Evolutionary conservation across 441 rosid species (phyloP).

Genomic region (Flueggea neowawraea): DNA sequence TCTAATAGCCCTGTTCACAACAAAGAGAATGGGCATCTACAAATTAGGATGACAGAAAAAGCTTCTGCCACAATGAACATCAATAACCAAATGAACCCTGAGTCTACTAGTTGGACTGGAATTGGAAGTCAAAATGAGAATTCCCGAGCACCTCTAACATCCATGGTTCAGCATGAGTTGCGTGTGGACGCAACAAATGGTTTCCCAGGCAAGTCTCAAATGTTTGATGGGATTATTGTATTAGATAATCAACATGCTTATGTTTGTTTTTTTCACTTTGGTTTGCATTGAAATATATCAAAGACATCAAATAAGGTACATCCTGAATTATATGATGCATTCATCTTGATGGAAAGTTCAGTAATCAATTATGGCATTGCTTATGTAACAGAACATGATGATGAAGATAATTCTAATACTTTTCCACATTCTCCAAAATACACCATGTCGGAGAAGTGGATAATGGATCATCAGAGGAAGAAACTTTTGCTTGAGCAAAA

Average conservation of each 20-base stretch:
- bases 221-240: slow-evolving; percentile 17
- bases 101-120: slow-evolving; percentile 45
- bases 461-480: slow-evolving; percentile 65
- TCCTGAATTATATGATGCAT: slow-evolving; percentile 18
- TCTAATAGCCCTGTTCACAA: slow-evolving; percentile 25
- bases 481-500: slow-evolving; percentile 49
- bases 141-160: slow-evolving; percentile 29
- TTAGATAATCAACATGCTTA: no score
- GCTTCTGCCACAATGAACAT: slow-evolving; percentile 33
- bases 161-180: slow-evolving; percentile 33
- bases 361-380: background rate
- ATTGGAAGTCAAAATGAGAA: slow-evolving; percentile 38
- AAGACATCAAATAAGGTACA: slow-evolving; percentile 20
- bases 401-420: slow-evolving; percentile 44
- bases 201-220: slow-evolving; percentile 33
- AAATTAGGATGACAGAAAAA: slow-evolving; percentile 37
- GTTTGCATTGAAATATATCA: slow-evolving; percentile 13
- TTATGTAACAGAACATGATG: slow-evolving; percentile 50
- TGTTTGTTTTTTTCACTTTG: background rate
- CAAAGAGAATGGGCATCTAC: slow-evolving; percentile 41
- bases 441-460: slow-evolving; percentile 90
- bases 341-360: slow-evolving; percentile 16
- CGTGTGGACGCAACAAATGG: slow-evolving; percentile 32
- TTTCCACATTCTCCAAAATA: slow-evolving; percentile 58
- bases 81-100: slow-evolving; percentile 42